These are phyloP conservation scores for Volvox reticuliferus DNA, from an alignment of 139 green algal species.

Conservation along the genomic window DNA sequence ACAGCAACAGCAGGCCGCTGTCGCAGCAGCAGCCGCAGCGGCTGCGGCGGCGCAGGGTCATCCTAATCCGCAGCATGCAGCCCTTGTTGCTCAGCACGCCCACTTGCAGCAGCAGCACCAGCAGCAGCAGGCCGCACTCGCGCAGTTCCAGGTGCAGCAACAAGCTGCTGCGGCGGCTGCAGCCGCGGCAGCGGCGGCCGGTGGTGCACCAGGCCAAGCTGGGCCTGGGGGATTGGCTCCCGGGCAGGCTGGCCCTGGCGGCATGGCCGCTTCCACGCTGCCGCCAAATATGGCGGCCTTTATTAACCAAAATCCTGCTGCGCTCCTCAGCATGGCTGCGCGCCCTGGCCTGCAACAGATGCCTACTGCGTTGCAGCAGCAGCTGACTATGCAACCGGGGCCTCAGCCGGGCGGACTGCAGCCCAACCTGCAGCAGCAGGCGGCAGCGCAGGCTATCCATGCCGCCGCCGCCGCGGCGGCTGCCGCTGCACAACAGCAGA, in stretches of 20 bases:
- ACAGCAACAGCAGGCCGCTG: constrained; percentile 25
- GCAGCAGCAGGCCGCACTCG: background rate
- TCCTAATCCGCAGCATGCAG: constrained; percentile 31
- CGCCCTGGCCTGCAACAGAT: constrained; percentile 29
- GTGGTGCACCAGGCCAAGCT: constrained; percentile 1
- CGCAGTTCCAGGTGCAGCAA: constrained; percentile 39
- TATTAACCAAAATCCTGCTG: constrained; percentile 22
- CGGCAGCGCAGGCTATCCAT: constrained; percentile 10
- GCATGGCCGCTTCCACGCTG: background rate
- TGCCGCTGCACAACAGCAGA: background rate
- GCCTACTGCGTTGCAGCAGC: background rate
- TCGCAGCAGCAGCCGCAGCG: constrained; percentile 1
- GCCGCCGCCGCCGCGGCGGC: constrained; percentile 23
- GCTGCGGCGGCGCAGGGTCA: constrained; percentile 21
- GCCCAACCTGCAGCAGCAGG: constrained; percentile 30
- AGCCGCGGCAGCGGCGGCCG: background rate
- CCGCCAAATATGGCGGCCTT: background rate
- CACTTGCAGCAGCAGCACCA: constrained; percentile 30
- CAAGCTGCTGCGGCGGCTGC: background rate
- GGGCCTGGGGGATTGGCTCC: background rate
- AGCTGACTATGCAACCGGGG: constrained; percentile 31
- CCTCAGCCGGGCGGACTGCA: constrained; percentile 15
- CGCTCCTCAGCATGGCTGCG: constrained; percentile 23
- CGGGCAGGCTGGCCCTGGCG: background rate
- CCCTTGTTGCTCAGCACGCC: constrained; percentile 5